Evolutionary conservation across 2,329 filamentous ascomycete species (phyloP), one percentile per base, ranked within the genome.

Genomic region (Fusarium heterosporum): DNA sequence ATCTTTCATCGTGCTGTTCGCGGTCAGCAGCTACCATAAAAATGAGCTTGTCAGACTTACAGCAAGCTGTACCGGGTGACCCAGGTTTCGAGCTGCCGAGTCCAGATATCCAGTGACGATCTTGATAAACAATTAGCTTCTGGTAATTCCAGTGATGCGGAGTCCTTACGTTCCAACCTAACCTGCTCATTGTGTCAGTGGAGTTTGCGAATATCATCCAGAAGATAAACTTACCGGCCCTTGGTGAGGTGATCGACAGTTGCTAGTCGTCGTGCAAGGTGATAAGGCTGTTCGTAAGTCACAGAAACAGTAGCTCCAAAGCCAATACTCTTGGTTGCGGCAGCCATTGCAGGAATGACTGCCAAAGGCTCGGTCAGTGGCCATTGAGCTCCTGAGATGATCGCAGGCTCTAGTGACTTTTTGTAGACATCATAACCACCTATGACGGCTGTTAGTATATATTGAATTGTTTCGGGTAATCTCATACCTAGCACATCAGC

Each of bases 81-180:
- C 87, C 46, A 91, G 78, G 71, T 91, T 92, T 12, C 84, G 83
- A 0, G 90, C 89, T 1, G 90, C 90, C 1, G 86, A 90, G 73
- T 92, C 89, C 0, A 92, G 81, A 72, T 91, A 92, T 49, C 88
- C 87, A 0, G 90, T 92, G 1, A 92, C 90, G 52, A 92, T 87
- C 81, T 78, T 19, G 2, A 16, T 0, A 4, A 14, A 14, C 8
- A 16, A 34, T 34, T 34, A 34, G 32, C 32, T 34, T 14, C 2
- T 2, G 1, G 86, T 75, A 56, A 70, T 66, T 71, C 22, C 6
- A 1, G 1, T 17, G 1, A 5, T 12, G 10, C 13, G 19, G 6
- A 11, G 2, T n/a, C 48, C 81, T 70, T 59, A 84, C 82, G 70
- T 86, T 87, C 85, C 85, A 87, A 25, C 84, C 85, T 5, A 88